Evolutionary conservation across 768 basidiomycete genomes (phyloP), one percentile per base, ranked within the genome.

Genomic region (Rhizopogon roseolus): DNA sequence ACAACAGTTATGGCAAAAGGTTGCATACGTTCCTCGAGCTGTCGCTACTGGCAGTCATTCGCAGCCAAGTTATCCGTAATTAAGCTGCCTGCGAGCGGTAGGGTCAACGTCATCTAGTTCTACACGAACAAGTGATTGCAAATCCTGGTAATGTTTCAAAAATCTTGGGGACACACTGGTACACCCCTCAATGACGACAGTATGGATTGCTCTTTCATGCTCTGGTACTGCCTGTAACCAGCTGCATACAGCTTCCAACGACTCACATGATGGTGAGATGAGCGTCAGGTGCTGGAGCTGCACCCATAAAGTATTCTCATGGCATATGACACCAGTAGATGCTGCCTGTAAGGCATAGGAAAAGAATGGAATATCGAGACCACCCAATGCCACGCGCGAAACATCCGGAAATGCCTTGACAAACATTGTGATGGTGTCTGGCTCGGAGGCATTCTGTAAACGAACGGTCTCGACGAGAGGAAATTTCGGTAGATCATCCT

Each of bases 401-500:
- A 55, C 52, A 4, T 29, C 52, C 7, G 65, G 67, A 17, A 67
- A 67, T 8, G 62, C 66, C 0, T 64, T 60, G 36, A 69, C 57
- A 46, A 69, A 62, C 1, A 57, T 54, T 1, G 60, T 41, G 8
- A 66, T 64, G 0, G 62, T 60, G 5, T 54, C 57, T n/a, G 66
- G 52, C 8, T 53, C 69, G 8, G 60, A 66, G 1, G 57, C 59
- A 8, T 69, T 69, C 14, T 67, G 60, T 5, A 67, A 29, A 2
- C 65, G 62, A 6, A 67, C 22, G 16, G 60, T 67, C 43, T 66
- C 62, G 1, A 67, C 64, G 39, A 48, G 53, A 29, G 66, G 62
- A 27, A 64, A 67, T 41, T 59, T 56, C 32, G 66, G 60, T 8
- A 46, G 51, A 40, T 56, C 50, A 49, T 25, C 48, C 51, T 56